Conservation (phyloP, 805 yeast species). For the Yarrowia divulgata region DNA sequence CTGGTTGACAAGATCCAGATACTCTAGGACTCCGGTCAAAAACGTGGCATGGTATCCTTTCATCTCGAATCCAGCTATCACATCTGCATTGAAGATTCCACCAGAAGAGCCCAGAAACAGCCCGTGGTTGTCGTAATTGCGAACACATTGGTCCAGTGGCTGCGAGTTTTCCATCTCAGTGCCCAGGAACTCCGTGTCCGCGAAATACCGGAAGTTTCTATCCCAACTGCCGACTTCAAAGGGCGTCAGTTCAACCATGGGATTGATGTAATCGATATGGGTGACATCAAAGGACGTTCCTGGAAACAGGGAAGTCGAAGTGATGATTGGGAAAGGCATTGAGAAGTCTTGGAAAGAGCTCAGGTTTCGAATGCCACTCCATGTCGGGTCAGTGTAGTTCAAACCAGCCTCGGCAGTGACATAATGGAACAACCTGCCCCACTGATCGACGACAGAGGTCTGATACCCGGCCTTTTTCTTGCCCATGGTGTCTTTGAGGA, state of each 20-base stretch:
- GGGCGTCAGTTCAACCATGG: slow-evolving; percentile 58
- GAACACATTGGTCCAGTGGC: not conserved
- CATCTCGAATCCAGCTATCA: slow-evolving; percentile 3
- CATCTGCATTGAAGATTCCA: slow-evolving; percentile 5
- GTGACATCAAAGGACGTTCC: slow-evolving; percentile 63
- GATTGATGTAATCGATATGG: slow-evolving; percentile 63
- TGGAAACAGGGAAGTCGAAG: slow-evolving; percentile 4
- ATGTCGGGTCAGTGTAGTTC: slow-evolving; percentile 64
- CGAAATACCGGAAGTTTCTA: slow-evolving; percentile 65
- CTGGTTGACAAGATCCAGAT: not conserved
- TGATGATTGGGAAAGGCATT: slow-evolving; percentile 15
- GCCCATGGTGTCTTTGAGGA: slow-evolving; percentile 59
- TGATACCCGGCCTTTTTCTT: slow-evolving; percentile 3
- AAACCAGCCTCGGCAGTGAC: slow-evolving; percentile 59
- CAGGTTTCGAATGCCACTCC: slow-evolving; percentile 59
- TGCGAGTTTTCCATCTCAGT: not conserved
- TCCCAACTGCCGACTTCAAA: slow-evolving; percentile 83
- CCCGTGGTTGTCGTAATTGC: slow-evolving; percentile 9
- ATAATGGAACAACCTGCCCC: slow-evolving; percentile 17
- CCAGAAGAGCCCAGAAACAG: slow-evolving; percentile 5
- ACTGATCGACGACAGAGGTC: slow-evolving; percentile 2
- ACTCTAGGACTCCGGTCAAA: not conserved
- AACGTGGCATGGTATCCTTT: not conserved
- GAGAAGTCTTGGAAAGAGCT: not conserved
- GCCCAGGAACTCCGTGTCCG: slow-evolving; percentile 59